These are phyloP conservation scores for Arctium lappa DNA, from an alignment of 129 eudicot species.

Conservation along the genomic window DNA sequence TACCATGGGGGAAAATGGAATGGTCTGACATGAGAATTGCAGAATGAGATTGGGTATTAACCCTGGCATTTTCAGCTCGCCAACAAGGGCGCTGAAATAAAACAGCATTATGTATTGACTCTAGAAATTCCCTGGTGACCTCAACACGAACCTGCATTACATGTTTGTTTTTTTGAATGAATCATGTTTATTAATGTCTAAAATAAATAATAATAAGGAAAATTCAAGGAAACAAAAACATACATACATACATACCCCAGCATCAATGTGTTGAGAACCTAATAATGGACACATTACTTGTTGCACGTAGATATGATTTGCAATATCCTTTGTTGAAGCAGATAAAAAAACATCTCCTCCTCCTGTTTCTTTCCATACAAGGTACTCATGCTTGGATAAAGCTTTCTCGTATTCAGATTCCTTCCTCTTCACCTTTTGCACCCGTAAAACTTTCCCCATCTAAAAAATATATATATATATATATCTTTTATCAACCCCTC, in stretches of 20 bases:
- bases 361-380: slow-evolving; percentile 60
- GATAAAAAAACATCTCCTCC: slow-evolving; percentile 34
- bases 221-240: not conserved
- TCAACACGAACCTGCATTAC: slow-evolving; percentile 43
- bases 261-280: slow-evolving; percentile 79
- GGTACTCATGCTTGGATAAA: slow-evolving; percentile 50
- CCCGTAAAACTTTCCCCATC: slow-evolving; percentile 80
- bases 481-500: not conserved
- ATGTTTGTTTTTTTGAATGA: too few relatives aligned
- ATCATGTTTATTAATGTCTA: too few relatives aligned
- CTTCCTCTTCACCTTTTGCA: slow-evolving; percentile 52
- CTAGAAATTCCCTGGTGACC: slow-evolving; percentile 72
- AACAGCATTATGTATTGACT: slow-evolving; percentile 56
- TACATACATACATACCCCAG: slow-evolving; percentile 64
- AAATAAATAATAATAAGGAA: too few relatives aligned
- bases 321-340: slow-evolving; percentile 63
- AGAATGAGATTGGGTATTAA: slow-evolving; percentile 50
- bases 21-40: slow-evolving; percentile 83
- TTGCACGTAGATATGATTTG: slow-evolving; percentile 57
- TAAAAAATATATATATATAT: slow-evolving; percentile 9
- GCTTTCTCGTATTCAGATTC: slow-evolving; percentile 41
- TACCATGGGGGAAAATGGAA: slow-evolving; percentile 74
- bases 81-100: slow-evolving; percentile 73
- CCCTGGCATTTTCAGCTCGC: slow-evolving; percentile 66
- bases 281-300: slow-evolving; percentile 69